Evolutionary conservation across 371 early-diverging fungal genomes (phyloP), one percentile per base, ranked within the genome.

Genomic region (Lichtheimia hyalospora): DNA sequence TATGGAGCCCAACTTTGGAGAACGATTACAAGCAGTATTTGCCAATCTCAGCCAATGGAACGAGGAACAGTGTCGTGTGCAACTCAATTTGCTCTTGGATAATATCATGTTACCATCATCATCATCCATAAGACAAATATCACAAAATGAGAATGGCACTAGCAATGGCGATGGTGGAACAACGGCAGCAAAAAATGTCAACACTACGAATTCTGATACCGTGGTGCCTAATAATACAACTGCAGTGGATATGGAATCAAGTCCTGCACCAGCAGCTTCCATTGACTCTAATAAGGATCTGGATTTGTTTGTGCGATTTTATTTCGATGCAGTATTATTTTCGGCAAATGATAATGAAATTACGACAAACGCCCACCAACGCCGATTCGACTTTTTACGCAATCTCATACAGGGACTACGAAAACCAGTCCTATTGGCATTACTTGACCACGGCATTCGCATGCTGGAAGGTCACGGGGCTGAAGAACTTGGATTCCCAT

Each of bases 41-140:
- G 63, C 72, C 16, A 71, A 82, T 25, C 74, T 85, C 5, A 81
- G 80, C 25, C 82, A 80, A 13, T 85, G 86, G 86, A 85, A 81
- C 27, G 80, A 84, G 62, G 84, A 84, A 12, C 79, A 82, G 16
- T 82, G 83, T 56, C 80, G 83, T 40, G 84, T 85, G 5, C 83
- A 85, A 49, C 67, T 85, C 43, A 84, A 82, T 65, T 55, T 85
- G 13, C 56, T 85, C 43, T 60, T 85, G 34, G 84, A 85, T 34
- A 80, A 73, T 52, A 83, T 84, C 18, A 73, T 84, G 58, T 8
- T 41, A 25, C 13, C 56, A 25, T 27, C 56, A 43, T 24, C 56
- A 2, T 53, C 53, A 16, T 14, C 40, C 2, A 40, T n/a, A 39
- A 34, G 34, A 2, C 53, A 53, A 27, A 25, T 39, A 53, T 15